These are phyloP conservation scores for Lachancea quebecensis DNA, from an alignment of 805 yeast species.

Conservation along the genomic window DNA sequence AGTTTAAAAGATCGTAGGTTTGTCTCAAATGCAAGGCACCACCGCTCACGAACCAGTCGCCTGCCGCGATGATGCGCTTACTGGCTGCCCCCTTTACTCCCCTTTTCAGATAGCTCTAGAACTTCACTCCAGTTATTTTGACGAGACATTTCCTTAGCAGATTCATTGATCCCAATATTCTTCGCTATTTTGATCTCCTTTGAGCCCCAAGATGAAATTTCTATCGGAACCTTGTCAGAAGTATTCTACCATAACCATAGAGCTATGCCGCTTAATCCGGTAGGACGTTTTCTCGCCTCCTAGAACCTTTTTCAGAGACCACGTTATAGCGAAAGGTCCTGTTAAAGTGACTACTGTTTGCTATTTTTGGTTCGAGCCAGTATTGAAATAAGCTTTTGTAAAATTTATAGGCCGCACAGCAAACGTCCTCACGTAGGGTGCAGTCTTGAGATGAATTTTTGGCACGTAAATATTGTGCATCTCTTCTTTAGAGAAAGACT, in stretches of 20 bases:
- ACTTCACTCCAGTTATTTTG: constrained; percentile 9
- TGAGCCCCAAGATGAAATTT: constrained; percentile 65
- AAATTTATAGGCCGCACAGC: constrained; percentile 47
- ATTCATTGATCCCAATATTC: constrained; percentile 50
- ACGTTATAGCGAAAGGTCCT: constrained; percentile 76
- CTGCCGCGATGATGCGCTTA: neutral
- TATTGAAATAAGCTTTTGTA: constrained; percentile 71
- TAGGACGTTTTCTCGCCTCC: constrained; percentile 50
- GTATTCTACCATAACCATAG: constrained; percentile 64
- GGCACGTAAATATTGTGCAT: constrained; percentile 67
- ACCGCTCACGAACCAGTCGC: too few species aligned
- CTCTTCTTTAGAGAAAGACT: constrained; percentile 54
- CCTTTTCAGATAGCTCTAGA: constrained; percentile 5
- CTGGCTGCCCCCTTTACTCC: neutral
- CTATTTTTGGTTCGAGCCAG: constrained; percentile 57
- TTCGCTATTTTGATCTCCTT: constrained; percentile 65
- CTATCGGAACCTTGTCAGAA: constrained; percentile 69
- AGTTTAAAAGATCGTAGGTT: too few species aligned
- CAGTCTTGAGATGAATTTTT: constrained; percentile 64
- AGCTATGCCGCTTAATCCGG: constrained; percentile 53
- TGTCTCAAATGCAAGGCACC: neutral
- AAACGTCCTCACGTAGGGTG: constrained; percentile 49
- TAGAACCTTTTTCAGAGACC: constrained; percentile 63
- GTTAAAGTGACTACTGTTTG: constrained; percentile 68
- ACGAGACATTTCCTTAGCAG: constrained; percentile 44